phyloP scores from a whole-genome alignment of 2,329 filamentous ascomycete genomes.

The Colletotrichum neosansevieriae region DNA sequence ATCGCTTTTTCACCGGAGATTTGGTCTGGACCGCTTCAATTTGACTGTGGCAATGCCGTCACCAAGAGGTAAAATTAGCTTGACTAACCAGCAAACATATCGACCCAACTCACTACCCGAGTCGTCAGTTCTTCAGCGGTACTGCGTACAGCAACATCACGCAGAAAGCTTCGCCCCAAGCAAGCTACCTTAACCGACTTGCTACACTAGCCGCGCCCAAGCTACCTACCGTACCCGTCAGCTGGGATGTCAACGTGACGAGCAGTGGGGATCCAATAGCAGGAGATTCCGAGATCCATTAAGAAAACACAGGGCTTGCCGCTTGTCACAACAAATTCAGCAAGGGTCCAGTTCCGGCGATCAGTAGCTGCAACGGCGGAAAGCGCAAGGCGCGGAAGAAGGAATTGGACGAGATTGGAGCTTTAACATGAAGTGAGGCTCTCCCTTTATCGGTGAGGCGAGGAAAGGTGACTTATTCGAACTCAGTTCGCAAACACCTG shows the following conservation, averaged over 20 bases:
- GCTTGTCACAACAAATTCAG: slow-evolving; percentile 4
- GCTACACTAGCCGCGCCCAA: slow-evolving; percentile 20
- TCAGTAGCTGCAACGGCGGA: slow-evolving; percentile 1
- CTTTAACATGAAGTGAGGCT: not conserved
- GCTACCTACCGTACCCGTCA: slow-evolving; percentile 13
- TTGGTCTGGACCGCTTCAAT: slow-evolving; percentile 24
- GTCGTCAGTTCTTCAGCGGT: not conserved
- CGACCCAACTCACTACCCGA: not conserved
- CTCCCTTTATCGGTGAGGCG: too few species aligned
- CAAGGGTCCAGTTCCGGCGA: slow-evolving; percentile 32
- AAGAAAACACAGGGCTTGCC: slow-evolving; percentile 4
- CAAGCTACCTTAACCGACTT: slow-evolving; percentile 6
- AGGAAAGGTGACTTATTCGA: too few species aligned
- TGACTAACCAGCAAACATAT: slow-evolving; percentile 9
- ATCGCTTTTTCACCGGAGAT: slow-evolving; percentile 37
- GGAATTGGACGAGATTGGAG: not conserved
- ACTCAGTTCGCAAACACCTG: too few species aligned
- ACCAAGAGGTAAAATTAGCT: slow-evolving; percentile 15
- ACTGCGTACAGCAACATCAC: slow-evolving; percentile 2
- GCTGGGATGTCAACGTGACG: slow-evolving; percentile 39
- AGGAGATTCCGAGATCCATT: slow-evolving; percentile 6
- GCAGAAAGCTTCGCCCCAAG: slow-evolving; percentile 10
- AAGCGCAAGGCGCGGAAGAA: slow-evolving; percentile 2
- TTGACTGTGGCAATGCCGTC: slow-evolving; percentile 28
- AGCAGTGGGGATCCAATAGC: slow-evolving; percentile 29